A percentile compares a stretch with the other conserved stretches of the same genome.
These are phyloP conservation scores for Phytophthora podocarpi DNA, from an alignment of 352 stramenopile genomes.

Conservation along the genomic window DNA sequence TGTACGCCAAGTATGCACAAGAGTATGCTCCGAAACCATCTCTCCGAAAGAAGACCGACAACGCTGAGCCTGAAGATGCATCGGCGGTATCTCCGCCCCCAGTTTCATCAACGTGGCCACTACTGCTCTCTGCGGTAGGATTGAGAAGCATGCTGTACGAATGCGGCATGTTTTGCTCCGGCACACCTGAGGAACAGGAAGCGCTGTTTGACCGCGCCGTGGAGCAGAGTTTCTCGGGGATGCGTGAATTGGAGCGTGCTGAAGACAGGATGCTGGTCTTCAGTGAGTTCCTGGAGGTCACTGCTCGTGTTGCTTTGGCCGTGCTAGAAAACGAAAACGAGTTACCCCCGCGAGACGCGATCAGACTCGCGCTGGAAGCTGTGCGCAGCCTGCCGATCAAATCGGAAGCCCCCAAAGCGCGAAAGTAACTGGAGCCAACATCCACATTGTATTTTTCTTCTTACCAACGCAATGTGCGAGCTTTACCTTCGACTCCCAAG, in stretches of 20 bases:
- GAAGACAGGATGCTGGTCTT: slow-evolving; percentile 70
- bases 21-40: slow-evolving; percentile 26
- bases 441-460: no score
- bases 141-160: slow-evolving; percentile 79
- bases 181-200: slow-evolving; percentile 59
- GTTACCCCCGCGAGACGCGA: slow-evolving; percentile 64
- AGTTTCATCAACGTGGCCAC: slow-evolving; percentile 48
- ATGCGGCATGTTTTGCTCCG: slow-evolving; percentile 76
- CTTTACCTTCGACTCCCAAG: no score
- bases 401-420: slow-evolving; percentile 5
- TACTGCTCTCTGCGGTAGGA: slow-evolving; percentile 46
- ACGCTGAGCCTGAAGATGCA: slow-evolving; percentile 14
- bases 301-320: slow-evolving; percentile 61
- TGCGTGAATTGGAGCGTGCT: slow-evolving; percentile 33
- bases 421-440: slow-evolving; percentile 20
- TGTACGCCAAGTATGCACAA: slow-evolving; percentile 73
- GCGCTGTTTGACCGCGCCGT: slow-evolving; percentile 63
- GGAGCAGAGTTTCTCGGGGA: slow-evolving; percentile 65
- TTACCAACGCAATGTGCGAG: no score
- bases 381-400: slow-evolving; percentile 56
- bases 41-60: slow-evolving; percentile 20
- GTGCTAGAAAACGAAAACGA: slow-evolving; percentile 63
- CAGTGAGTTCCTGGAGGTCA: slow-evolving; percentile 74
- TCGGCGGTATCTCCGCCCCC: slow-evolving; percentile 2
- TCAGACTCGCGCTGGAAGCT: slow-evolving; percentile 81